phyloP scores from a whole-genome alignment of 768 basidiomycete genomes.

The Lactarius evosmus region DNA sequence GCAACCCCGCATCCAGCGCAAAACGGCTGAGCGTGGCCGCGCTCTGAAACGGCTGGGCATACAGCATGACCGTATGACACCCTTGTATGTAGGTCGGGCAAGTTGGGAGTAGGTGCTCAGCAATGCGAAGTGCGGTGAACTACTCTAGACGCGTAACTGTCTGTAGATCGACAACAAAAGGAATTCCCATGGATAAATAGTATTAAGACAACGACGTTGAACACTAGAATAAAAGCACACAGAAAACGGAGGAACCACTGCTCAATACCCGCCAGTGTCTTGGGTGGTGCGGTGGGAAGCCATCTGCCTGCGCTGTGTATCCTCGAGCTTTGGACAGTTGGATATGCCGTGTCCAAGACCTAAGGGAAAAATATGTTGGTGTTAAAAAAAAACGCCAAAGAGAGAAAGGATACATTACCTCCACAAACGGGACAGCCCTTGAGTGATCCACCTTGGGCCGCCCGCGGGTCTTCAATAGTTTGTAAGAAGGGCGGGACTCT shows the following conservation, averaged over 20 bases:
- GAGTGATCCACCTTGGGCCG: slow-evolving; percentile 68
- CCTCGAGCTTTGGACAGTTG: slow-evolving; percentile 96
- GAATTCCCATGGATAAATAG: not conserved
- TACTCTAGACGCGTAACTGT: not conserved
- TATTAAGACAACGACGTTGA: not conserved
- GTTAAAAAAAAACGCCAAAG: not conserved
- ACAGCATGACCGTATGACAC: too few species aligned
- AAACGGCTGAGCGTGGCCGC: not conserved
- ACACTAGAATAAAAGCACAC: not conserved
- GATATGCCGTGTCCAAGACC: slow-evolving; percentile 92
- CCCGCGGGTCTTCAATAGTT: slow-evolving; percentile 88
- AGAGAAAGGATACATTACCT: slow-evolving; percentile 45
- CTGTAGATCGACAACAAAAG: not conserved
- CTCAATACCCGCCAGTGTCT: slow-evolving; percentile 51
- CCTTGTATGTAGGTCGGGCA: not conserved
- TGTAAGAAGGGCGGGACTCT: slow-evolving; percentile 93
- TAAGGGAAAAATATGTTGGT: slow-evolving; percentile 31
- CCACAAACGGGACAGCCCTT: slow-evolving; percentile 97
- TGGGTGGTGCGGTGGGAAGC: slow-evolving; percentile 76
- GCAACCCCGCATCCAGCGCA: not conserved
- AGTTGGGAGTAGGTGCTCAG: not conserved
- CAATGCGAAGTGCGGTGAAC: not conserved
- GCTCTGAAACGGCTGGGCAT: not conserved
- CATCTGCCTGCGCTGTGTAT: slow-evolving; percentile 85
- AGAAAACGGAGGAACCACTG: not conserved